Conservation (phyloP, 768 basidiomycete genomes). For the Termitomyces sp. region DNA sequence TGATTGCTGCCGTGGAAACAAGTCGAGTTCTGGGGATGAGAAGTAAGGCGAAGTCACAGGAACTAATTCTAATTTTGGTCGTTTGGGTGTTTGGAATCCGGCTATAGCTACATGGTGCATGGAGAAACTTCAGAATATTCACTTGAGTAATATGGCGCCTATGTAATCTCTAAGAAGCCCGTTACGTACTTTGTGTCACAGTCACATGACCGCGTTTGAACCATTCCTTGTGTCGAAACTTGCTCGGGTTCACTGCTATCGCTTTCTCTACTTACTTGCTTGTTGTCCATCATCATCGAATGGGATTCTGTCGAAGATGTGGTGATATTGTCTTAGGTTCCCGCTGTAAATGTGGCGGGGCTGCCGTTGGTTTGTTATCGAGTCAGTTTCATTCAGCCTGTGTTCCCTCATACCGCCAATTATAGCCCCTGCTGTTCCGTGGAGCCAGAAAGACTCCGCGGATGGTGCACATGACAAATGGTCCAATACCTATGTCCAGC, state of each 20-base stretch:
- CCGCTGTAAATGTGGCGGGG: slow-evolving; percentile 79
- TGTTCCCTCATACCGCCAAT: not conserved
- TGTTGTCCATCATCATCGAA: slow-evolving; percentile 20
- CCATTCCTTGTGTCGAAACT: not conserved
- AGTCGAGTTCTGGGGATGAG: not conserved
- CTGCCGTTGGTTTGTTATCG: slow-evolving; percentile 60
- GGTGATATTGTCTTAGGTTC: slow-evolving; percentile 71
- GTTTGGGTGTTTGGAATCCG: not conserved
- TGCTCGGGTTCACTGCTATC: not conserved
- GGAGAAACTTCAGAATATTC: not conserved
- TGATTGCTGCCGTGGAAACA: too few relatives aligned
- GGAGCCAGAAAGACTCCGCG: slow-evolving; percentile 42
- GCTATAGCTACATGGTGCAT: not conserved
- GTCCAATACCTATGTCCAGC: slow-evolving; percentile 72
- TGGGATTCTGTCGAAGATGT: slow-evolving; percentile 85
- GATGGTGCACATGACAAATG: slow-evolving; percentile 56
- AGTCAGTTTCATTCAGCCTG: not conserved
- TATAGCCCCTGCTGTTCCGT: slow-evolving; percentile 64
- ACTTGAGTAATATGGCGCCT: not conserved
- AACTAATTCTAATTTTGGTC: not conserved
- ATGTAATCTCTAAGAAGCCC: too few relatives aligned
- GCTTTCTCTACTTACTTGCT: slow-evolving; percentile 2
- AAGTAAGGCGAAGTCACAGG: slow-evolving; percentile 8
- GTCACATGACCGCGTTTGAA: slow-evolving; percentile 15
- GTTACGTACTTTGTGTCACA: not conserved